phyloP scores from a whole-genome alignment of 2,329 filamentous ascomycete species.

The Penicillium rolfsii region DNA sequence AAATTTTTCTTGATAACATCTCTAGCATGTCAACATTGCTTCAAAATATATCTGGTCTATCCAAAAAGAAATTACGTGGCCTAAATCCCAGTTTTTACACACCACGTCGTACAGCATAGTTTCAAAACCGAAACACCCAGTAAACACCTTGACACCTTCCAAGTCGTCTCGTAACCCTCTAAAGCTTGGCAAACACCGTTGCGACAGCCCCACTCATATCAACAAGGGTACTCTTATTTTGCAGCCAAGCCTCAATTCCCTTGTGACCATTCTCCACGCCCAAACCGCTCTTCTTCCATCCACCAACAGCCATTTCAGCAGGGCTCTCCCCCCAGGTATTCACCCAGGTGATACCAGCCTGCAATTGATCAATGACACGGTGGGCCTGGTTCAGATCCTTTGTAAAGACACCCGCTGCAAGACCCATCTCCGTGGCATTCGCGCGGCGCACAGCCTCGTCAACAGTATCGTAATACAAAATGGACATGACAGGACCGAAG shows the following conservation, averaged over 20 bases:
- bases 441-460: slow-evolving; percentile 72
- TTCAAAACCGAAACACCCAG: background rate
- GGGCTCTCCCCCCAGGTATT: slow-evolving; percentile 94
- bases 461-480: slow-evolving; percentile 72
- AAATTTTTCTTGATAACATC: background rate
- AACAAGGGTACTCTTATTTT: slow-evolving; percentile 85
- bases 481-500: slow-evolving; percentile 84
- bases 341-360: slow-evolving; percentile 89
- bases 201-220: slow-evolving; percentile 74
- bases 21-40: background rate
- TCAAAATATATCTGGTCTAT: background rate
- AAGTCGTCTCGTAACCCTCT: too few species aligned
- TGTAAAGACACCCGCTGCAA: slow-evolving; percentile 84
- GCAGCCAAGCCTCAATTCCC: slow-evolving; percentile 79
- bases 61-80: background rate
- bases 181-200: slow-evolving; percentile 75
- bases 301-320: slow-evolving; percentile 88
- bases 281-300: slow-evolving; percentile 88
- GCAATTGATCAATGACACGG: slow-evolving; percentile 67
- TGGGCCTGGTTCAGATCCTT: slow-evolving; percentile 75
- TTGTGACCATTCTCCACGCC: slow-evolving; percentile 83
- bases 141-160: too few species aligned
- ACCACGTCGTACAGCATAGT: background rate
- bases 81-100: background rate
- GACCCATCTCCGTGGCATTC: slow-evolving; percentile 75